Evolutionary conservation across 371 early-diverging fungal genomes (phyloP), one percentile per base, ranked within the genome.

Genomic region (Apophysomyces elegans): DNA sequence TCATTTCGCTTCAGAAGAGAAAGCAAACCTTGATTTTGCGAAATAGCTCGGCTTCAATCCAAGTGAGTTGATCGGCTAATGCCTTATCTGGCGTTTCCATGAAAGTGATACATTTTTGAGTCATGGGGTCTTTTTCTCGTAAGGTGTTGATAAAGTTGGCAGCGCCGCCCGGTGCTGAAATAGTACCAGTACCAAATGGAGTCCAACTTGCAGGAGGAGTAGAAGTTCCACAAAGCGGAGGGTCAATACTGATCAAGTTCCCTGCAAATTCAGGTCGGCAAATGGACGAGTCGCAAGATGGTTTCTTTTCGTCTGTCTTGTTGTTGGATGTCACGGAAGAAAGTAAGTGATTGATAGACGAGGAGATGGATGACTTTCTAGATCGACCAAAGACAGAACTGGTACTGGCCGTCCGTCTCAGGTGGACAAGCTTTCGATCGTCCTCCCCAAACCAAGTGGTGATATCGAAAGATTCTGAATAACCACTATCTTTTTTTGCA

Each of bases 1-100:
- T 18, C 7, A 36, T 58, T 58, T 13, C 21, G n/a, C 35, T 43
- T 60, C 26, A 47, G 0, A 35, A 16, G 18, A 32, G 35, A 11
- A 60, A 26, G 32, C 32, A 37, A 45, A 82, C 74, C 80, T 83
- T 77, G 61, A 88, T 79, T 26, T 72, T 77, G 11, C 72, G 67
- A 69, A 89, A 87, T 32, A 84, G 72, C 18, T 73, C 72, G n/a
- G 78, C 75, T 63, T 89, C 91, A 35, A 89, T 80, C 75, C 86
- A 80, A 1, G 89, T 88, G 61, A 91, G 68, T 58, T 91, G 91
- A 21, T 85, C 81, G 0, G 91, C 90, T 41, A 90, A 69, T 8
- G 73, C 79, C 46, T 64, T 64, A 18, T 82, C 78, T 11, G 81
- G 61, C 12, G 76, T 61, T 1, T 79, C 79, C 66, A 80, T 76